A percentile compares a stretch with the other conserved stretches of the same genome.
phyloP scores from a whole-genome alignment of 306 rosid species.

The Casuarina glauca region DNA sequence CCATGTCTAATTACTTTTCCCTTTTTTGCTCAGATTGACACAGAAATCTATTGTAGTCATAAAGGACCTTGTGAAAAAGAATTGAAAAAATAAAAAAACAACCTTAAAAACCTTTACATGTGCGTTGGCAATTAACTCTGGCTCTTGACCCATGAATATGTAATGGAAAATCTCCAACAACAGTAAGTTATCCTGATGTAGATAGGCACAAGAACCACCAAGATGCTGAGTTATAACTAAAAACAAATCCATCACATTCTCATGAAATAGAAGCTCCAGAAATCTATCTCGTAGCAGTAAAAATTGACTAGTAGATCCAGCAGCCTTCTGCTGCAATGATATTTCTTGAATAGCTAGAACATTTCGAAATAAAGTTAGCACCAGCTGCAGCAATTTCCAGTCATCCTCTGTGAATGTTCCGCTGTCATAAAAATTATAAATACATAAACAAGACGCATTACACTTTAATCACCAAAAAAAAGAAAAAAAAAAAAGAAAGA shows the following conservation, averaged over 20 bases:
- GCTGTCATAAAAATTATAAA: slow-evolving; percentile 40
- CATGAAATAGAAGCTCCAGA: slow-evolving; percentile 76
- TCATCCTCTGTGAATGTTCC: slow-evolving; percentile 86
- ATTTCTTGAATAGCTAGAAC: slow-evolving; percentile 85
- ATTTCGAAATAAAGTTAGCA: slow-evolving; percentile 81
- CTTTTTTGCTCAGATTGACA: slow-evolving; percentile 15
- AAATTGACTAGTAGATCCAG: slow-evolving; percentile 65
- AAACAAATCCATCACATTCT: slow-evolving; percentile 87
- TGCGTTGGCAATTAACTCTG: slow-evolving; percentile 65
- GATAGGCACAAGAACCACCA: slow-evolving; percentile 61
- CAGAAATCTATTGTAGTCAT: not conserved
- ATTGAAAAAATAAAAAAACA: slow-evolving; percentile 18
- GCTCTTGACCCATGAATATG: slow-evolving; percentile 78
- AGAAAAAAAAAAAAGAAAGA: not conserved
- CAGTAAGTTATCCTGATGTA: slow-evolving; percentile 87
- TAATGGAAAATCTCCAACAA: slow-evolving; percentile 82
- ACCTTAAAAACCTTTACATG: slow-evolving; percentile 58
- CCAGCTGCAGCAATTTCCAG: slow-evolving; percentile 91
- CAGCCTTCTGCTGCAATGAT: slow-evolving; percentile 71
- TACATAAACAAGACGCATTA: too few species aligned
- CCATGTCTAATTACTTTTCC: not conserved
- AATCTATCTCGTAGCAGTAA: slow-evolving; percentile 68
- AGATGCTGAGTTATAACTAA: slow-evolving; percentile 68
- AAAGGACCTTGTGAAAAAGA: slow-evolving; percentile 11
- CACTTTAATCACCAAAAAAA: too few species aligned